Conservation (phyloP, 768 basidiomycete genomes). For the Calocybe gangraenosa region DNA sequence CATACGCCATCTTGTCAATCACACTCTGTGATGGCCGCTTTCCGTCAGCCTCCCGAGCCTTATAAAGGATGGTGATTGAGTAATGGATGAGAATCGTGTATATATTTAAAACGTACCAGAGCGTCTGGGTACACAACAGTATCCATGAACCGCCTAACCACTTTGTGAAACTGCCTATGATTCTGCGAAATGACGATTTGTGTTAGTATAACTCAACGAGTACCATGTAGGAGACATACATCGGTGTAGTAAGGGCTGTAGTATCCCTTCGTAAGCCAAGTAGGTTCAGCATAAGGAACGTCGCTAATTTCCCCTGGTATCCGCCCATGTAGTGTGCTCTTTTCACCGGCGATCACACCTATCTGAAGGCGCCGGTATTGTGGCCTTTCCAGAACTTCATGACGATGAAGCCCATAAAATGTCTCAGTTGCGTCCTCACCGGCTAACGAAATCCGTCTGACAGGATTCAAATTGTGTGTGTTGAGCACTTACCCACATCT, state of each 20-base stretch:
- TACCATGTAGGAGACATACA: conserved; percentile 28
- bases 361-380: conserved; percentile 63
- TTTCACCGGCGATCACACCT: conserved; percentile 58
- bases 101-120: conserved; percentile 17
- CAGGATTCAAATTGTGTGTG: neutral
- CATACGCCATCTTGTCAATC: conserved; percentile 85
- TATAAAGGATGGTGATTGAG: neutral
- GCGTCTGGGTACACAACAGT: conserved; percentile 53
- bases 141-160: conserved; percentile 62
- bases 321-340: conserved; percentile 41
- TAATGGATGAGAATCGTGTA: too few species aligned
- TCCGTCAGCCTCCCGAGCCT: conserved; percentile 80
- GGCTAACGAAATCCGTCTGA: conserved; percentile 29
- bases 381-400: conserved; percentile 64
- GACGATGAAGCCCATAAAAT: conserved; percentile 75
- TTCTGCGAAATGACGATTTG: conserved; percentile 28
- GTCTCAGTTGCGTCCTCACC: conserved; percentile 77
- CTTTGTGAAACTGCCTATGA: conserved; percentile 53
- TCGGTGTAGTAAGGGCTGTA: conserved; percentile 75
- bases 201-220: neutral
- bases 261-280: conserved; percentile 65
- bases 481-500: conserved; percentile 57
- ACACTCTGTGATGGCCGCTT: conserved; percentile 79
- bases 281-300: conserved; percentile 80
- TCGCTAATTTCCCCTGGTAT: conserved; percentile 51